phyloP scores from a whole-genome alignment of 1,139 yeast species.

The Taphrina deformans region DNA sequence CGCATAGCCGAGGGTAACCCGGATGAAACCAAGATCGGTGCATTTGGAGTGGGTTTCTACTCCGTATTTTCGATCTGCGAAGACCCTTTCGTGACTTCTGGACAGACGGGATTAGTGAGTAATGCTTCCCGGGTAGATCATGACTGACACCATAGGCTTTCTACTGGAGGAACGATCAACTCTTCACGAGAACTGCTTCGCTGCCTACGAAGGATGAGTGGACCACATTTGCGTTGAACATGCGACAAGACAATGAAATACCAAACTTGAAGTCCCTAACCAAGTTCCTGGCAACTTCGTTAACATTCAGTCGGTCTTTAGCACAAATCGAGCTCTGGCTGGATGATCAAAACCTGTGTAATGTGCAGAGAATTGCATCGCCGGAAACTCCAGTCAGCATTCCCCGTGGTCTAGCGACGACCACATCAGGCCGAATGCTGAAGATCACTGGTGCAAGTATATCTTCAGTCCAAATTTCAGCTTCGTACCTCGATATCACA shows the following conservation, averaged over 20 bases:
- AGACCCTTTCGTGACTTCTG: conserved; percentile 51
- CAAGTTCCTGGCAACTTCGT: conserved; percentile 48
- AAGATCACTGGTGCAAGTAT: conserved; percentile 41
- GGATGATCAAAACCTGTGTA: conserved; percentile 43
- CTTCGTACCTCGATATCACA: conserved; percentile 47
- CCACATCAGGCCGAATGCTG: conserved; percentile 40
- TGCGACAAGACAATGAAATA: conserved; percentile 41
- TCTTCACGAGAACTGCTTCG: conserved; percentile 45
- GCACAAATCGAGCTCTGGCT: conserved; percentile 43
- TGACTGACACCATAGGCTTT: no score
- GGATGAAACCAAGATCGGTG: conserved; percentile 98
- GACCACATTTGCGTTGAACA: conserved; percentile 49
- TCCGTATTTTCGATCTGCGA: conserved; percentile 97
- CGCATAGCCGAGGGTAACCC: conserved; percentile 56
- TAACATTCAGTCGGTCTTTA: conserved; percentile 45
- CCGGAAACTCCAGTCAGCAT: conserved; percentile 41
- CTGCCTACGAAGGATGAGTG: conserved; percentile 42
- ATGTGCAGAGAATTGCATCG: conserved; percentile 43
- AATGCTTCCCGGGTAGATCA: no score
- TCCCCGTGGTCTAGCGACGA: conserved; percentile 42
- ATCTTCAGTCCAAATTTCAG: conserved; percentile 44
- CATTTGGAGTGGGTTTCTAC: conserved; percentile 99
- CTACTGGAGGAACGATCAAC: conserved; percentile 48
- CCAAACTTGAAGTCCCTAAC: conserved; percentile 47
- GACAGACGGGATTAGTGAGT: conserved; percentile 42